A percentile compares a stretch with the other conserved stretches of the same genome.
These are phyloP conservation scores for Cunninghamia lanceolata DNA, from an alignment of 75 land plant genomes.

Conservation along the genomic window DNA sequence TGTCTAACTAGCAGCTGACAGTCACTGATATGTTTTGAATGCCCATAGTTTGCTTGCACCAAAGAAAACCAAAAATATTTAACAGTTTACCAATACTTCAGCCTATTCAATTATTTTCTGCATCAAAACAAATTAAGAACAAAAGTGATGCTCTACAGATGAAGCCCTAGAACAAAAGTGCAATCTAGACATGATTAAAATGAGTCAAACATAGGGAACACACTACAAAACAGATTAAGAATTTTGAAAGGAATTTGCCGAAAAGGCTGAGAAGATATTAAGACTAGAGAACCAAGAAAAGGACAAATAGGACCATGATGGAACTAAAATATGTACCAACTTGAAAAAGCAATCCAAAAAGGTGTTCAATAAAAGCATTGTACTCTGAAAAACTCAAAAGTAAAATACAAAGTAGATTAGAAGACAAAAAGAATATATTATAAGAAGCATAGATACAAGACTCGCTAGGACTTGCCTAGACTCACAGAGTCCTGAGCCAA, in stretches of 20 bases:
- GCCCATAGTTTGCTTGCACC: not conserved
- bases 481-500: no score
- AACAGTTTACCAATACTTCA: not conserved
- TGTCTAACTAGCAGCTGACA: not conserved
- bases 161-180: not conserved
- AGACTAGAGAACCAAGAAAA: not conserved
- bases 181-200: not conserved
- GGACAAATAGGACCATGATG: not conserved
- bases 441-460: no score
- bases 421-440: not conserved
- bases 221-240: not conserved
- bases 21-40: not conserved
- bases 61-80: not conserved
- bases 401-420: not conserved
- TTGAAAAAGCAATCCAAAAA: not conserved
- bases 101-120: not conserved
- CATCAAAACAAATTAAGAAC: not conserved
- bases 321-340: not conserved
- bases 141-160: not conserved
- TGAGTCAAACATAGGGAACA: not conserved
- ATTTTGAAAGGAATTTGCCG: not conserved
- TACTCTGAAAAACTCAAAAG: not conserved
- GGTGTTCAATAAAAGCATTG: not conserved
- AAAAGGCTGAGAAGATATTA: not conserved
- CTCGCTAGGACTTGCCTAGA: no score